These are phyloP conservation scores for Gnomoniopsis sp. DNA, from an alignment of 2,329 filamentous ascomycete genomes.

Conservation along the genomic window DNA sequence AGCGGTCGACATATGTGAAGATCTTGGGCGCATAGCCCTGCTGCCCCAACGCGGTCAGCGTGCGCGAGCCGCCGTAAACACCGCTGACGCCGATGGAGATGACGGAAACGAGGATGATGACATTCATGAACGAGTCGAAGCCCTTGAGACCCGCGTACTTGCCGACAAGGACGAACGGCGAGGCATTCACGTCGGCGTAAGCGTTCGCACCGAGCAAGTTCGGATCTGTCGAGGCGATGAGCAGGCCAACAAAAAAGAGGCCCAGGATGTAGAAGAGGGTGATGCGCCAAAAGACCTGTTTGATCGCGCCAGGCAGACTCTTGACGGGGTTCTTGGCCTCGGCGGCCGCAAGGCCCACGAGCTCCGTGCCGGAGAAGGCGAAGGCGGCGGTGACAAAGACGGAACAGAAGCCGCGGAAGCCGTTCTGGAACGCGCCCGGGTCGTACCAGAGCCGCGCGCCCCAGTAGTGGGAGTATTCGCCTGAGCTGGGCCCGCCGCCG, in stretches of 20 bases:
- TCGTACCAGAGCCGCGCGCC: slow-evolving; percentile 49
- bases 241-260: slow-evolving; percentile 49
- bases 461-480: slow-evolving; percentile 43
- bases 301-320: slow-evolving; percentile 75
- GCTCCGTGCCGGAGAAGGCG: slow-evolving; percentile 68
- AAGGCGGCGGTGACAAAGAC: slow-evolving; percentile 73
- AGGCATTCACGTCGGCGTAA: slow-evolving; percentile 42
- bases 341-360: slow-evolving; percentile 71
- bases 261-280: slow-evolving; percentile 53
- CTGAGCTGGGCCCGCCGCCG: slow-evolving; percentile 55
- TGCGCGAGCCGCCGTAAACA: slow-evolving; percentile 58
- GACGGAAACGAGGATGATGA: slow-evolving; percentile 56
- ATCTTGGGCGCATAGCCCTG: slow-evolving; percentile 56
- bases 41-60: slow-evolving; percentile 55
- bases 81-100: slow-evolving; percentile 57
- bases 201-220: slow-evolving; percentile 45
- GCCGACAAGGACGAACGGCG: slow-evolving; percentile 57
- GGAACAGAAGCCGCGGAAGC: slow-evolving; percentile 71
- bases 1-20: slow-evolving; percentile 54
- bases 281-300: slow-evolving; percentile 67
- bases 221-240: slow-evolving; percentile 43
- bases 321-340: slow-evolving; percentile 69
- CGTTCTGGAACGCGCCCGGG: slow-evolving; percentile 61
- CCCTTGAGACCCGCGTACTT: slow-evolving; percentile 49
- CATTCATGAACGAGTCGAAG: slow-evolving; percentile 57